Base-by-base conservation (phyloP, 345 rosid species). In the Moringa oleifera region DNA sequence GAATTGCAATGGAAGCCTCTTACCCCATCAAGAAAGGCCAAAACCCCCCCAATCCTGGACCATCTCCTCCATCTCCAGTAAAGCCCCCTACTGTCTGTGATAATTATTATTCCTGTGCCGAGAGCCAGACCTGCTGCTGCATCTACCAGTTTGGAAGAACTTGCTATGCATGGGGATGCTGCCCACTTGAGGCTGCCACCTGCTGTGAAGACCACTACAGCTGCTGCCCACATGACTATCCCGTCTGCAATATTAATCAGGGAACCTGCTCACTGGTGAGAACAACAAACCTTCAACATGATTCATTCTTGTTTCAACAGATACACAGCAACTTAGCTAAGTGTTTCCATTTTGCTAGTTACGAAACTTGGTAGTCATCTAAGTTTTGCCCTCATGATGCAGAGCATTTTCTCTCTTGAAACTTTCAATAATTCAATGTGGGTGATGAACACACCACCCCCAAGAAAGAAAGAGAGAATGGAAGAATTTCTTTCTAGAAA, bases 11-110 rank as follows among this genome's bases (percentile, higher is more conserved):
- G 58, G 91, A 86, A 57, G 72, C 96, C 55, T 94, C 99, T 8
- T 94, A 90, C 68, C 97, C 99, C 0, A 56, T 88, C 55, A 94
- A 94, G 81, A 85, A 65, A 7, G 83, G 96, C 52, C 74, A 74
- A 63, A 94, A 94, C 66, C 99, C 97, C 1, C 99, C 99, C 1
- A 83, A 94, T 62, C 99, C 99, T 0, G 97, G 97, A 1, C 99
- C 99, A 0, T 85, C 96, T 17, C 99, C 99, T 0, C 99, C 99
- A 20, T 80, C 97, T 57, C 97, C 97, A 12, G 50, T 83, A 4
- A 81, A 69, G 63, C 97, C 99, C 41, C 96, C 96, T 11, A 59
- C 79, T 0, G 79, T 72, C 0, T 93, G 98, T 46, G 97, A 94
- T 68, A 81, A 55, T 49, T 86, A 78, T 62, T 86, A 72, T 53